Percentiles rank a stretch among this genome's conserved stretches.
Conservation (phyloP, 108 stramenopile genomes). For the Nitzschia putrida region DNA sequence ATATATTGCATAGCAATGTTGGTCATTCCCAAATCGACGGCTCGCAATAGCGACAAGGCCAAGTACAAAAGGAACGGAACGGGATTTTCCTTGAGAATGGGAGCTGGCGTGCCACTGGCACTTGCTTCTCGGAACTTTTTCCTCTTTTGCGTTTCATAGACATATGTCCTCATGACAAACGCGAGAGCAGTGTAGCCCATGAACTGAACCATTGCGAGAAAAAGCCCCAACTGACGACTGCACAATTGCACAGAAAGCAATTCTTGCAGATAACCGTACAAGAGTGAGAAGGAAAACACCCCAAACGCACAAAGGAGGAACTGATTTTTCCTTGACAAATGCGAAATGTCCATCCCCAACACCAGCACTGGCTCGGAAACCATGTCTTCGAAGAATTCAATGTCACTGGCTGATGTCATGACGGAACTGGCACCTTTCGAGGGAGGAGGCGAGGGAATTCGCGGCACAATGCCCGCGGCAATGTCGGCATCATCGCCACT, state of each 20-base stretch:
- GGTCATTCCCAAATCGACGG: conserved; percentile 86
- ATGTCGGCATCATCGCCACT: conserved; percentile 34
- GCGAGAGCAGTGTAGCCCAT: conserved; percentile 70
- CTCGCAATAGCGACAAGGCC: conserved; percentile 71
- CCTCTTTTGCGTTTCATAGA: conserved; percentile 40
- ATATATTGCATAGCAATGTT: conserved; percentile 91
- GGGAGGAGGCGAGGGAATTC: conserved; percentile 20
- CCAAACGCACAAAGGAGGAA: conserved; percentile 76
- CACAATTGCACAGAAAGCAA: conserved; percentile 77
- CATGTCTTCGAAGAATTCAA: conserved; percentile 68
- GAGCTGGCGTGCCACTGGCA: not conserved
- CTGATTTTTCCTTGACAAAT: conserved; percentile 54
- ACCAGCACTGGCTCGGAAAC: conserved; percentile 65
- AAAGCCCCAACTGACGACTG: conserved; percentile 79
- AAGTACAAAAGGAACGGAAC: conserved; percentile 78
- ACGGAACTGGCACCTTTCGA: conserved; percentile 15
- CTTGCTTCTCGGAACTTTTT: conserved; percentile 5
- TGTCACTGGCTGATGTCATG: conserved; percentile 35
- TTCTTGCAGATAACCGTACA: conserved; percentile 90
- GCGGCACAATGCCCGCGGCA: conserved; percentile 27
- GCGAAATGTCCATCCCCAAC: conserved; percentile 73
- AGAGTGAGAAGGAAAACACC: conserved; percentile 75
- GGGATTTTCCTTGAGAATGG: conserved; percentile 1
- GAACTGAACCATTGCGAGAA: conserved; percentile 80
- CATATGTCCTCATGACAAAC: conserved; percentile 50